Percentiles rank a stretch among this genome's conserved stretches.
Evolutionary conservation across 768 basidiomycete genomes (phyloP).

Genomic region (Lactifluus echinatus): DNA sequence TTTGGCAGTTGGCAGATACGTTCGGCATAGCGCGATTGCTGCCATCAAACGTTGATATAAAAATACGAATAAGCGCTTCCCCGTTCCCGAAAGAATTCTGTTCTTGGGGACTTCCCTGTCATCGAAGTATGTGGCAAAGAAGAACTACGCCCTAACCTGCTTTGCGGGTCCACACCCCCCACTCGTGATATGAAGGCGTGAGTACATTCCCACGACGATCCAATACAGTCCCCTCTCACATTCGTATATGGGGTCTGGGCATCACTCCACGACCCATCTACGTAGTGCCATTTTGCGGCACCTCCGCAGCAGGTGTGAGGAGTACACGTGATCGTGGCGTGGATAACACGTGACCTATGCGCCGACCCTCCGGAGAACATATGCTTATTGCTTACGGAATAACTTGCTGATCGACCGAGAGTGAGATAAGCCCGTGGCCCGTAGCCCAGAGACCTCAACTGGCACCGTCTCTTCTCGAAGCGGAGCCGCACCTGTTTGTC

Average conservation of each 20-base stretch:
- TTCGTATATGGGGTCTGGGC: no score
- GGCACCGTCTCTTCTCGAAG: neutral
- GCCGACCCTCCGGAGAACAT: no score
- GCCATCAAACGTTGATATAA: neutral
- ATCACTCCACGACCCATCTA: neutral
- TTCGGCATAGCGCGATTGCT: no score
- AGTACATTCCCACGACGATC: neutral
- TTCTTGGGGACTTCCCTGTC: neutral
- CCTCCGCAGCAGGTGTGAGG: no score
- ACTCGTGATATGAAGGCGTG: neutral
- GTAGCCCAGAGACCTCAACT: neutral
- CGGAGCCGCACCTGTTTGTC: neutral
- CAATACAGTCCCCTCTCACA: neutral
- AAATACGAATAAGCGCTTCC: neutral
- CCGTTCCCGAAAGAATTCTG: slow-evolving; percentile 3
- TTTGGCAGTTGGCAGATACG: no score
- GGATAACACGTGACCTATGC: slow-evolving; percentile 3
- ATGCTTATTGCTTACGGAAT: neutral
- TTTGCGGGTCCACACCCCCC: neutral
- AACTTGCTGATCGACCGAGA: neutral
- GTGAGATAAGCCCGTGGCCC: neutral
- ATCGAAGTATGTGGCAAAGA: neutral
- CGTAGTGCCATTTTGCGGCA: neutral
- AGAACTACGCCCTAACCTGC: no score
- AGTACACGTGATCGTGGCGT: slow-evolving; percentile 1